Evolutionary conservation across 164 flowering plant species (phyloP).

Genomic region (Kalanchoe fedtschenkoi): DNA sequence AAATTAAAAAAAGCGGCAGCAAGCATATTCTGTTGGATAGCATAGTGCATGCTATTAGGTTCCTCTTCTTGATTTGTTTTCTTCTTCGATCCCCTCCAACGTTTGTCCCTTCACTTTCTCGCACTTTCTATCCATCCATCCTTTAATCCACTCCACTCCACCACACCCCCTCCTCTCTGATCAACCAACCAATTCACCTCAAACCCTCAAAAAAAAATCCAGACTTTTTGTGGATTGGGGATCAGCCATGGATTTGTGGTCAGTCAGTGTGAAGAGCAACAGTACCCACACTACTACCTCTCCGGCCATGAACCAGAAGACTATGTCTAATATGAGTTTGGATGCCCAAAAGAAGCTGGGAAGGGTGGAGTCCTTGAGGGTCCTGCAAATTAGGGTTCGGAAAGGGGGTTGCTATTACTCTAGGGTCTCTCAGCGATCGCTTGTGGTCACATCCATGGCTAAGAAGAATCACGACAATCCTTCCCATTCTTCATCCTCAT

Average conservation of each 20-base stretch:
- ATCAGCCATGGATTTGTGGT: background rate
- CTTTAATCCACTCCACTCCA: background rate
- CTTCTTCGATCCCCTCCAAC: constrained; percentile 4
- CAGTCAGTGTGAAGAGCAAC: background rate
- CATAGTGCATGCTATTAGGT: too few relatives aligned
- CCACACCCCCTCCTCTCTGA: background rate
- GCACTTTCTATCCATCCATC: constrained; percentile 2
- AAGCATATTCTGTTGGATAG: too few relatives aligned
- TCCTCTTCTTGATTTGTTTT: background rate
- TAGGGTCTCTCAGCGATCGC: background rate
- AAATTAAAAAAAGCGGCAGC: too few relatives aligned
- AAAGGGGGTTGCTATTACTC: background rate
- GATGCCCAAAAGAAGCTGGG: background rate
- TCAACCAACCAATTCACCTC: background rate
- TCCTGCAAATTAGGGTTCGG: background rate
- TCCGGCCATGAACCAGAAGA: background rate
- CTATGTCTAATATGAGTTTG: background rate
- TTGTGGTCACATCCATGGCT: background rate
- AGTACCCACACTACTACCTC: background rate
- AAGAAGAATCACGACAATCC: constrained; percentile 7
- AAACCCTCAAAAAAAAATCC: too few relatives aligned
- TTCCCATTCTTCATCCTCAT: background rate
- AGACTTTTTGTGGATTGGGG: too few relatives aligned
- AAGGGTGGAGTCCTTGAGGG: background rate
- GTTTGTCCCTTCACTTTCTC: background rate